Percentiles rank a stretch among this genome's conserved stretches.
phyloP scores from a whole-genome alignment of 2,329 filamentous ascomycete species.

The Leptodontidium sp. region DNA sequence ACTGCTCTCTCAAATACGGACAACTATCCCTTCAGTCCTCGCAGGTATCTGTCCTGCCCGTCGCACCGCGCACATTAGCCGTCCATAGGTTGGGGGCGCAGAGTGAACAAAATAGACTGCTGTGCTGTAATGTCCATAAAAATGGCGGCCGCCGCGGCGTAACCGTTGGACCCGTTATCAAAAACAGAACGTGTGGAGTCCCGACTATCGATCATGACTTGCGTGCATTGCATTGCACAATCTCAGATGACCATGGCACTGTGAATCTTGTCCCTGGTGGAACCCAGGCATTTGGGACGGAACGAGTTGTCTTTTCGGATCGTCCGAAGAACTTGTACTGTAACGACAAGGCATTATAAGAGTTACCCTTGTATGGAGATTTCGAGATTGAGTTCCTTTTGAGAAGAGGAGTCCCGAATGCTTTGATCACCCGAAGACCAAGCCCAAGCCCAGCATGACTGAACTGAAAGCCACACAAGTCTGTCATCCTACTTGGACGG shows the following conservation, averaged over 20 bases:
- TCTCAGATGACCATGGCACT: constrained; percentile 10
- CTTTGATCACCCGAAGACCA: neutral
- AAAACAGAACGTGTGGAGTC: constrained; percentile 5
- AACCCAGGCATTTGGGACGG: neutral
- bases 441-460: neutral
- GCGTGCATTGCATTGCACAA: constrained; percentile 17
- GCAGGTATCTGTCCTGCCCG: neutral
- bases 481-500: neutral
- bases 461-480: neutral
- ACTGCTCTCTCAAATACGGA: constrained; percentile 14
- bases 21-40: constrained; percentile 3
- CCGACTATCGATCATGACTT: constrained; percentile 14
- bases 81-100: constrained; percentile 7
- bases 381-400: neutral
- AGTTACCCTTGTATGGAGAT: no score
- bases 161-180: neutral
- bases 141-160: neutral
- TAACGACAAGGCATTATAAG: neutral
- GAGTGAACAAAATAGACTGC: neutral
- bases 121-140: neutral
- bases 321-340: neutral
- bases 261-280: neutral
- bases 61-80: neutral
- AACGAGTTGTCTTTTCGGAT: neutral
- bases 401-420: neutral